A percentile compares a stretch with the other conserved stretches of the same genome.
These are phyloP conservation scores for Cladosporium sp. DNA, from an alignment of 2,329 filamentous ascomycete species.

Conservation along the genomic window DNA sequence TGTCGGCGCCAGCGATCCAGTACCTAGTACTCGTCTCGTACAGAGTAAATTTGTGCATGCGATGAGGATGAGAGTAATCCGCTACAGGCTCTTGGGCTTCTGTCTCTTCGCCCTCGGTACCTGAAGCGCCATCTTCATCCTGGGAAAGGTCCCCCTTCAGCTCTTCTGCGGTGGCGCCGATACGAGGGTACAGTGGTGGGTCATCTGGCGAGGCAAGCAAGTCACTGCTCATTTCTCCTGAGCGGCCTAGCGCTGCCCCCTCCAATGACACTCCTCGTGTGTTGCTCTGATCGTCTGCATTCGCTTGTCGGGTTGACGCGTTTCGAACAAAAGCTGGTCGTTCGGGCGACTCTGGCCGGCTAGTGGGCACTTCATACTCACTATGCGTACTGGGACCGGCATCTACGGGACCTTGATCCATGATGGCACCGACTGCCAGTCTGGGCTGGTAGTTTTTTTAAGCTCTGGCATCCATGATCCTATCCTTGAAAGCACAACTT, in stretches of 20 bases:
- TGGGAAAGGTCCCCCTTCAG: conserved; percentile 9
- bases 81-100: conserved; percentile 16
- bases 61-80: conserved; percentile 18
- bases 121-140: not conserved
- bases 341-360: conserved; percentile 3
- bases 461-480: not conserved
- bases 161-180: conserved; percentile 28
- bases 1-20: conserved; percentile 90
- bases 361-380: conserved; percentile 21
- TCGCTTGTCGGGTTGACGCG: not conserved
- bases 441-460: not conserved
- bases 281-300: not conserved
- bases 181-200: conserved; percentile 21
- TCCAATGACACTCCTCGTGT: not conserved
- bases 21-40: conserved; percentile 93
- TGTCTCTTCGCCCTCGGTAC: conserved; percentile 9
- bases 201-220: conserved; percentile 18
- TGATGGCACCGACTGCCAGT: conserved; percentile 5
- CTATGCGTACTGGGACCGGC: conserved; percentile 23
- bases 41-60: conserved; percentile 94
- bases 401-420: conserved; percentile 31
- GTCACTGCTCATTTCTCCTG: conserved; percentile 12
- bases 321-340: conserved; percentile 6
- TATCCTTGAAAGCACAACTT: not conserved
- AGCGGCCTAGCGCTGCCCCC: not conserved